Conservation (phyloP, 805 yeast genomes). For the Huiozyma naganishii region DNA sequence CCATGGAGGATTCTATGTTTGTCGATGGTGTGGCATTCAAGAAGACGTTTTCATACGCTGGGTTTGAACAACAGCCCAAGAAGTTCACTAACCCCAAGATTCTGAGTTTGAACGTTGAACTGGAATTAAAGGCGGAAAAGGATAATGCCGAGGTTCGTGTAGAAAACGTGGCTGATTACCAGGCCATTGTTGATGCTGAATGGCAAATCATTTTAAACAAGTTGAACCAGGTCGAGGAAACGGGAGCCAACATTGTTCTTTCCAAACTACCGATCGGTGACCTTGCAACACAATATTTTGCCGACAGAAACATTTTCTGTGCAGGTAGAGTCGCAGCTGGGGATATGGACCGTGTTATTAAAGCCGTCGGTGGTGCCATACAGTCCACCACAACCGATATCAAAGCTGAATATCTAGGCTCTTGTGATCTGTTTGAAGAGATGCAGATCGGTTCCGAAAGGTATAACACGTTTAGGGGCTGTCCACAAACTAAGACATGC, state of each 20-base stretch:
- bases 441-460: conserved; percentile 93
- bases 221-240: conserved; percentile 64
- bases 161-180: conserved; percentile 87
- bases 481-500: conserved; percentile 87
- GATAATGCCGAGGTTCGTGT: conserved; percentile 98
- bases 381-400: conserved; percentile 73
- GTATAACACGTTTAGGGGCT: conserved; percentile 84
- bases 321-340: conserved; percentile 89
- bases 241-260: conserved; percentile 88
- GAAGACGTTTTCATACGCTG: conserved; percentile 95
- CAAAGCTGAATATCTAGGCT: conserved; percentile 61
- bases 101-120: conserved; percentile 77
- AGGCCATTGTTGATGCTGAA: conserved; percentile 96
- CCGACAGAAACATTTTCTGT: conserved; percentile 91
- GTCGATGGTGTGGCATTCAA: conserved; percentile 94
- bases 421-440: conserved; percentile 81
- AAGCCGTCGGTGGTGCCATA: conserved; percentile 88
- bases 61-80: conserved; percentile 98
- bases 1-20: conserved; percentile 84
- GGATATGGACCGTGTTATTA: conserved; percentile 84
- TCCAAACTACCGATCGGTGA: conserved; percentile 97
- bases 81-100: conserved; percentile 69
- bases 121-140: conserved; percentile 95
- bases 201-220: conserved; percentile 89
- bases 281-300: conserved; percentile 96